Base-by-base conservation (phyloP, 1,139 yeast species). In the Eremothecium cymbalariae region DNA sequence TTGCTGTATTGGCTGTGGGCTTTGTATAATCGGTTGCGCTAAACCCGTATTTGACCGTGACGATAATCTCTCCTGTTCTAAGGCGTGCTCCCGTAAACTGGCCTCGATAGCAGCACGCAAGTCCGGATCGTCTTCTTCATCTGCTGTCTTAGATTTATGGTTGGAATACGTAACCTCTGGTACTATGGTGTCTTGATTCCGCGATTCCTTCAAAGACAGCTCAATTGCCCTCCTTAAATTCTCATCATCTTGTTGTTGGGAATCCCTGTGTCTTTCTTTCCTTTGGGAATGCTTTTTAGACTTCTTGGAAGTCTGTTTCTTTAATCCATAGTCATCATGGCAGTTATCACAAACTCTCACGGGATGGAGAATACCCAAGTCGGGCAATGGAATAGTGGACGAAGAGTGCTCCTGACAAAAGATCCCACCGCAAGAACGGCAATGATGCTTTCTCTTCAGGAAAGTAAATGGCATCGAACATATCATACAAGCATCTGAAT, bases 91-190 rank as follows among this genome's bases (percentile, higher is more conserved):
- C 39, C 70, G 68, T 44, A 90, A 67, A 59, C 95, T 83, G 1
- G 95, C 96, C n/a, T 83, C 95, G 41, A 90, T 86, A 0, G 97
- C 98, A 1, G 93, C 94, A 54, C 77, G 82, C 77, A 90, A 71
- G 28, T 85, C 95, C 22, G 80, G 93, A 46, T 90, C 97, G 19
- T 82, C 84, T 6, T 80, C 93, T 2, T 76, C 83, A 3, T 57
- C 70, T 6, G 39, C 34, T 12, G 28, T 20, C n/a, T 18, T 20
- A 3, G 28, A 17, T 7, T 36, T 22, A 12, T 25, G 22, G 11
- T 30, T 33, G 17, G 43, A 41, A n/a, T 41, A 33, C 13, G 36
- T 33, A 13, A 47, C 45, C 2, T 45, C 42, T 5, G 53, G 53
- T 4, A 47, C 41, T 3, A 43, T 35, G 2, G 58, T 57, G 25